Evolutionary conservation across 345 rosid species (phyloP), one percentile per base, ranked within the genome.

Genomic region (Geranium rotundifolium): DNA sequence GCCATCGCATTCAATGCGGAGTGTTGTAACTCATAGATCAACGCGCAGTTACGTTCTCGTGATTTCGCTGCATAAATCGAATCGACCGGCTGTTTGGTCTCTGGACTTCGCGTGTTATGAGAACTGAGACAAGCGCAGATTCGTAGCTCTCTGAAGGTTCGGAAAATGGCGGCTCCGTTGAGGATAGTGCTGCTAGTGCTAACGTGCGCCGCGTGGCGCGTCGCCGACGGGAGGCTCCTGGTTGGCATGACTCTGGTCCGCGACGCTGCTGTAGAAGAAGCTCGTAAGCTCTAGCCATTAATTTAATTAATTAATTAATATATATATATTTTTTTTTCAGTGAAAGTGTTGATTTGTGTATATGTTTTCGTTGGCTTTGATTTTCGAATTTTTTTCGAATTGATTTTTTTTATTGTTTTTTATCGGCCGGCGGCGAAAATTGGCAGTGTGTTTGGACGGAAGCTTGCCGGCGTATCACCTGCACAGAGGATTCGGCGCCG

Each of bases 401-500:
- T 23, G 27, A 23, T 23, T 23, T 23, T 23, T 23, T 23, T 23
- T 23, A 23, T 23, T 23, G 27, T 23, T 18, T 56, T n/a, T 7
- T 7, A 14, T 18, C 10, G 58, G 20, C 19, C 58, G 59, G 23
- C 4, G 7, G 61, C 15, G 56, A 67, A 67, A 52, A 4, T 20
- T 59, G 67, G 54, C 56, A 89, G 96, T 82, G 74, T 92, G 96
- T 78, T 77, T 92, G 85, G 98, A 89, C 41, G 98, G 96, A n/a
- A 92, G 96, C 76, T 79, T 73, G 73, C 98, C 98, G 3, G 98
- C 89, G 17, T 92, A 92, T 69, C 85, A 92, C 72, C 69, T 85
- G 27, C 79, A 85, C 77, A 78, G 75, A 73, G 98, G 98, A 67
- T 87, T 75, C 70, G 96, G 98, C 8, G 79, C 84, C 62, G 95